A percentile compares a stretch with the other conserved stretches of the same genome.
Conservation (phyloP, 495 filamentous ascomycete species). For the Penicillium canariense region DNA sequence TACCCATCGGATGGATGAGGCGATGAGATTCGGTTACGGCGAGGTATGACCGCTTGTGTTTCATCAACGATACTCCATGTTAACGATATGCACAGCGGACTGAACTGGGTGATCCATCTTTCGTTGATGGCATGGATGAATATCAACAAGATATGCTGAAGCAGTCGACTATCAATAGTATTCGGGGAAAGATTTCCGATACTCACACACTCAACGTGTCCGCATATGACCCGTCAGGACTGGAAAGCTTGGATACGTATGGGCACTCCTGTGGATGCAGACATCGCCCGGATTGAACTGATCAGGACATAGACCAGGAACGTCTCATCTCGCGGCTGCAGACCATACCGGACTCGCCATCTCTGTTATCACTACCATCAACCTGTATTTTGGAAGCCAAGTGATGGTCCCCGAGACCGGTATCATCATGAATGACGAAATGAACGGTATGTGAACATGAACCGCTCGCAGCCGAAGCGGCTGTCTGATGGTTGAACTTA, state of each 20-base stretch:
- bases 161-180: slow-evolving; percentile 50
- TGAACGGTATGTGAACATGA: slow-evolving; percentile 60
- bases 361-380: slow-evolving; percentile 77
- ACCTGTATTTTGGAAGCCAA: slow-evolving; percentile 76
- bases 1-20: slow-evolving; percentile 80
- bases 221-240: slow-evolving; percentile 65
- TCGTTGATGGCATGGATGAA: slow-evolving; percentile 58
- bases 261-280: slow-evolving; percentile 3
- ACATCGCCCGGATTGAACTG: neutral
- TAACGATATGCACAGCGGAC: slow-evolving; percentile 42
- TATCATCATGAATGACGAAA: slow-evolving; percentile 91
- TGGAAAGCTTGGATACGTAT: slow-evolving; percentile 60
- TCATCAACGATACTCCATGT: neutral
- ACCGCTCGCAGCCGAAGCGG: neutral
- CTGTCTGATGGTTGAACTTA: slow-evolving; percentile 3
- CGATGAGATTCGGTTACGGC: slow-evolving; percentile 84
- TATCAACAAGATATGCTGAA: slow-evolving; percentile 68
- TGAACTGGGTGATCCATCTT: slow-evolving; percentile 76
- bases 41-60: slow-evolving; percentile 33
- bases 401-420: slow-evolving; percentile 79
- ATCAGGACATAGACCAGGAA: slow-evolving; percentile 53
- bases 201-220: slow-evolving; percentile 61
- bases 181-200: slow-evolving; percentile 69
- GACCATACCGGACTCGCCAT: slow-evolving; percentile 70
- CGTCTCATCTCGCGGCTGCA: slow-evolving; percentile 69